Evolutionary conservation across 1,284 basidiomycete genomes (phyloP), one percentile per base, ranked within the genome.

Genomic region (Amylostereum areolatum): DNA sequence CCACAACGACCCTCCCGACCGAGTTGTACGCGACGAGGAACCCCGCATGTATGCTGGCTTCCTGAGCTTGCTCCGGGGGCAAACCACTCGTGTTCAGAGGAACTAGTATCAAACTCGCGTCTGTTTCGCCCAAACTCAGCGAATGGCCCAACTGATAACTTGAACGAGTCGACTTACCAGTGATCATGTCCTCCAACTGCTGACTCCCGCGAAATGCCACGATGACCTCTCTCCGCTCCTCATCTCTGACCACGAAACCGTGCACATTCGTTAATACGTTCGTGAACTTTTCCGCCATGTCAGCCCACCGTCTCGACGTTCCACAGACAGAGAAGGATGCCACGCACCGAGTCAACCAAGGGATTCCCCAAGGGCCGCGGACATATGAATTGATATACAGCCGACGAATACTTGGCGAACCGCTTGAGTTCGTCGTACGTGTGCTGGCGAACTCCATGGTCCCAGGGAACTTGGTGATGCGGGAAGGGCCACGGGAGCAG

Each of bases 181-280:
- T 53, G 33, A 59, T 8, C 31, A 56, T 45, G 50, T 59, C 51
- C 18, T 30, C 30, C 27, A 55, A 43, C 30, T 57, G 48, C 30
- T 50, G 46, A 29, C 74, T 77, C 58, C 77, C 77, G 11, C 75
- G 68, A 35, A 77, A 59, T 27, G 72, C 71, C 37, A 79, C 63
- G 27, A 79, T 56, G 10, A 78, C 62, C 53, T 79, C 75, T 44
- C 67, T 67, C 10, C 69, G 62, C 4, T 58, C 41, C 29, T 67
- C 64, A 54, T 79, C 76, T 37, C 75, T 66, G 36, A 70, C 76
- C 18, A 79, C 66, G 50, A 71, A 75, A 28, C 76, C 76, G 55
- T 72, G 70, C 5, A 75, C 65, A 52, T 73, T 71, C 12, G 73
- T 71, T 8, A 69, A 24, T 3, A 63, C 49, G 49, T 71, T 76